Evolutionary conservation across 2,329 filamentous ascomycete species (phyloP), one percentile per base, ranked within the genome.

Genomic region (Calonectria pauciramosa): DNA sequence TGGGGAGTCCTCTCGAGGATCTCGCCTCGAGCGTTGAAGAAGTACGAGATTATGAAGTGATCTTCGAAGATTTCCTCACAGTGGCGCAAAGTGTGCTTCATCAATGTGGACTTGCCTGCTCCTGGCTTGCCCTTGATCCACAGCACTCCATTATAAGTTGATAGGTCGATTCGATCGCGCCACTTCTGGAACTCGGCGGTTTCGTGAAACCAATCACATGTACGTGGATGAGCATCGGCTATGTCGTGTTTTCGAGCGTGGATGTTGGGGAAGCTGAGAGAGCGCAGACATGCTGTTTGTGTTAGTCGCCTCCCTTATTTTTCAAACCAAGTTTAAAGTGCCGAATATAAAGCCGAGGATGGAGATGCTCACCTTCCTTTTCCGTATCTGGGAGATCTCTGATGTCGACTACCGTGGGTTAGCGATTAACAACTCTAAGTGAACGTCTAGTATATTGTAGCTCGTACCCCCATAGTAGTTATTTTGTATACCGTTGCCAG

Each of bases 291-390:
- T 28, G 1, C 51, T 54, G 26, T 30, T 2, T 10, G 20, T 7
- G 60, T 71, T 6, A 66, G 59, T 18, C 47, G 68, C 7, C 32
- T 63, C 9, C 13, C 34, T 36, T 36, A 2, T 11, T 36, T 36
- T 36, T 11, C 34, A 36, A 36, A 36, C 2, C 10, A 5, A 36
- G 34, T 11, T 11, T 11, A 36, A 11, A 36, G 10, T 11, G n/a
- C n/a, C 5, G 34, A 5, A 36, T 36, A 11, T 36, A 7, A 11
- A 36, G 10, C 34, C 9, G 34, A 36, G 2, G 65, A 68, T 23
- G 65, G 69, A 0, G 65, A 69, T 2, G 60, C 68, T 10, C 30
- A 65, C n/a, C 73, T 51, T 30, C 56, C 59, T 2, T 73, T 64
- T 51, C 26, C 23, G 51, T 26, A 26, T 30, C 18, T 20, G 16